These are phyloP conservation scores for Penicillium atrosanguineum DNA, from an alignment of 495 filamentous ascomycete genomes.

Conservation along the genomic window DNA sequence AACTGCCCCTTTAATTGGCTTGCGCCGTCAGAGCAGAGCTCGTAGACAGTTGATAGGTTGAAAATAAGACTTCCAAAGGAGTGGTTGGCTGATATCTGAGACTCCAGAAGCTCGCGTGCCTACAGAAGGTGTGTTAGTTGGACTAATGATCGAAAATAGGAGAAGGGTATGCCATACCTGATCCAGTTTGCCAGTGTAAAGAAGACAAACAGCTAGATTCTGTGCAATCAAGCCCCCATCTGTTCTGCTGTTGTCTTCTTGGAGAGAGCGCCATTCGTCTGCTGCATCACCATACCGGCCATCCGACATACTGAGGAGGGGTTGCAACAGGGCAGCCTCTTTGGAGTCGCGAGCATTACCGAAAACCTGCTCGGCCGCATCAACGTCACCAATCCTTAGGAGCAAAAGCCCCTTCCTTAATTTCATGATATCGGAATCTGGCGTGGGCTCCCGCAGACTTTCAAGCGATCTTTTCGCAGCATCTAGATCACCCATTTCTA, in stretches of 20 bases:
- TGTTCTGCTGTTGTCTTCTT: constrained; percentile 28
- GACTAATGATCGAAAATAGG: background rate
- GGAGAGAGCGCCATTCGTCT: constrained; percentile 59
- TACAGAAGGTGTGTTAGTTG: constrained; percentile 9
- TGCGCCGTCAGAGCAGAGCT: constrained; percentile 81
- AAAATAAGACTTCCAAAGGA: constrained; percentile 77
- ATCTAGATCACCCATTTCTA: constrained; percentile 88
- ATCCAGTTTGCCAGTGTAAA: constrained; percentile 74
- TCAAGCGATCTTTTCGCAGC: constrained; percentile 69
- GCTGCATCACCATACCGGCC: constrained; percentile 65
- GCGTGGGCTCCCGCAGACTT: constrained; percentile 34
- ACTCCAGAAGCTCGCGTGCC: constrained; percentile 62
- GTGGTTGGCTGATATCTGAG: constrained; percentile 55
- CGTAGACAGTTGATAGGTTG: constrained; percentile 88
- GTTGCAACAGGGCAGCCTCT: constrained; percentile 46
- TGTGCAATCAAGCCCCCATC: constrained; percentile 58
- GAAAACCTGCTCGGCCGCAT: constrained; percentile 56
- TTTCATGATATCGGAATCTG: constrained; percentile 34
- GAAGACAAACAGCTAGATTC: constrained; percentile 76
- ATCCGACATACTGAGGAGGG: constrained; percentile 75
- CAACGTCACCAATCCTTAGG: constrained; percentile 72
- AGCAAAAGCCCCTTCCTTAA: constrained; percentile 62
- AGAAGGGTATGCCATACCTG: constrained; percentile 51
- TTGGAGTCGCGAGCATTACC: constrained; percentile 18
- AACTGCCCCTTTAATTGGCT: constrained; percentile 64